A percentile compares a stretch with the other conserved stretches of the same genome.
These are phyloP conservation scores for Nicotiana tabacum DNA, from an alignment of 257 asterid genomes.

Conservation along the genomic window DNA sequence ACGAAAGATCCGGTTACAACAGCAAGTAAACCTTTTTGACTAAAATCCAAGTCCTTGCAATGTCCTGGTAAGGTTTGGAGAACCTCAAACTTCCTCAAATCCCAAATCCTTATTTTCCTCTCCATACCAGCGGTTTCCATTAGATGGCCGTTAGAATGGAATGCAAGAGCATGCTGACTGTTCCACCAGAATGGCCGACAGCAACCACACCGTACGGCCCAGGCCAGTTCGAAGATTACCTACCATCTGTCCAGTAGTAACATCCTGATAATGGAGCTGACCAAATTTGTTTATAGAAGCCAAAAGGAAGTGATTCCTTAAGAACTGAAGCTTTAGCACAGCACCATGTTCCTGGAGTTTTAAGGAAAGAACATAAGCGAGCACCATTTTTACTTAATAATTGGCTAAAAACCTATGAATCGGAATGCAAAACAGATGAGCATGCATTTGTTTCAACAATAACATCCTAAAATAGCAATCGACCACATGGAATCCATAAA, in stretches of 20 bases:
- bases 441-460: neutral
- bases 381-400: neutral
- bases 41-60: slow-evolving; percentile 61
- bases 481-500: neutral
- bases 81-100: slow-evolving; percentile 68
- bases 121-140: slow-evolving; percentile 96
- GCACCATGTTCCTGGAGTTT: slow-evolving; percentile 79
- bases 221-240: slow-evolving; percentile 69
- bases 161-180: slow-evolving; percentile 74
- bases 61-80: slow-evolving; percentile 57
- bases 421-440: neutral
- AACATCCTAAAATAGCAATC: neutral
- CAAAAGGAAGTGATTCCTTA: slow-evolving; percentile 80
- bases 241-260: slow-evolving; percentile 79
- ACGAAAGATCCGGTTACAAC: slow-evolving; percentile 66
- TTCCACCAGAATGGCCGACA: slow-evolving; percentile 84
- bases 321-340: slow-evolving; percentile 70
- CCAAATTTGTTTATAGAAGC: slow-evolving; percentile 76
- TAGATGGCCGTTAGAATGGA: slow-evolving; percentile 81
- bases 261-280: slow-evolving; percentile 86
- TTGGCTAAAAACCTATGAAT: neutral
- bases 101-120: slow-evolving; percentile 88
- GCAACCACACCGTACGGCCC: slow-evolving; percentile 59
- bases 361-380: neutral
- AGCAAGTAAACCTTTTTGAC: slow-evolving; percentile 85